Percentiles rank a stretch among this genome's conserved stretches.
phyloP scores from a whole-genome alignment of 441 rosid species.

The Capsella rubella region DNA sequence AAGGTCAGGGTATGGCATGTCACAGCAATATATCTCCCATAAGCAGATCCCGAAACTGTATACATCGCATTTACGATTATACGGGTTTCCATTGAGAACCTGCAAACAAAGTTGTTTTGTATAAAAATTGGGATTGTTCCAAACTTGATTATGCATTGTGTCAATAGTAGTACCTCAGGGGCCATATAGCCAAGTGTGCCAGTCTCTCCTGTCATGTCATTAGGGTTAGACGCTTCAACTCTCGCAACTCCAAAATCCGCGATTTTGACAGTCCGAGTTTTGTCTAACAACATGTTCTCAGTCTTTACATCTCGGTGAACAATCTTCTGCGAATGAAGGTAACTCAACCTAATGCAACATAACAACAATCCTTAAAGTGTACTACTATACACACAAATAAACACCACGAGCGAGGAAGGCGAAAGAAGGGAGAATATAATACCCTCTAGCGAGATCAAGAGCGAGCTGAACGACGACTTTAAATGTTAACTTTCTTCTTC shows the following conservation, averaged over 20 bases:
- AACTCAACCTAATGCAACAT: slow-evolving; percentile 72
- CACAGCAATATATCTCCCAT: slow-evolving; percentile 99
- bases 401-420: not conserved
- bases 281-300: slow-evolving; percentile 94
- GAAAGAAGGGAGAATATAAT: not conserved
- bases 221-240: slow-evolving; percentile 94
- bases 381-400: not conserved
- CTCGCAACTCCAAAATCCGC: slow-evolving; percentile 99
- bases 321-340: slow-evolving; percentile 92
- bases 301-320: slow-evolving; percentile 98
- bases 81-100: slow-evolving; percentile 94
- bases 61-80: slow-evolving; percentile 94
- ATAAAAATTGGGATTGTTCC: not conserved
- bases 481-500: slow-evolving; percentile 85
- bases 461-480: slow-evolving; percentile 92
- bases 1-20: slow-evolving; percentile 97
- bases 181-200: slow-evolving; percentile 99
- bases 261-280: slow-evolving; percentile 81
- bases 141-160: slow-evolving; percentile 13
- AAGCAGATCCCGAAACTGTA: slow-evolving; percentile 96
- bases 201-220: slow-evolving; percentile 98
- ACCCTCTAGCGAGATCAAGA: slow-evolving; percentile 98
- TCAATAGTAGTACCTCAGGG: slow-evolving; percentile 73
- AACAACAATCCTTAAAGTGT: not conserved
- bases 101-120: slow-evolving; percentile 40